Evolutionary conservation across 202 grass and related monocot species (phyloP), one percentile per base, ranked within the genome.

Genomic region (Bolboschoenoplectus hybrid): DNA sequence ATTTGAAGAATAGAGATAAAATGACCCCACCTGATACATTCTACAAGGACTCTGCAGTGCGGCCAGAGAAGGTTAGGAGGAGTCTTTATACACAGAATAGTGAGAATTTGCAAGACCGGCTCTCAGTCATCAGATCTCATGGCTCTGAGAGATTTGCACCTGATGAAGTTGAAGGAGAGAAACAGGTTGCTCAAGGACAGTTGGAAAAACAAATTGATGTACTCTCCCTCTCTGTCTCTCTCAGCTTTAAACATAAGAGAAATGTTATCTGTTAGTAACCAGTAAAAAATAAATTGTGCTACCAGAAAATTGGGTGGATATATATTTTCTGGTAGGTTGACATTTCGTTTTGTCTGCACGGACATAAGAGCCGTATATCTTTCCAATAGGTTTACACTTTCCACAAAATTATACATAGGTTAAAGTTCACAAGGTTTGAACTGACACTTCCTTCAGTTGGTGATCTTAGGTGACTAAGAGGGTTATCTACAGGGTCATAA

Each of bases 1-100:
- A 90, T 85, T 80, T 82, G 1, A 35, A 70, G 75, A 67, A 81
- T 45, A 50, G 75, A 75, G 85, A 85, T 83, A 81, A 81, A 11
- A 95, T 77, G 50, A 91, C 87, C 69, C 63, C 82, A 45, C 69
- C 85, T 19, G 81, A 81, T 85, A 86, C 85, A 51, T 77, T 58
- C 69, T 88, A 86, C 49, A 88, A 88, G 83, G 83, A 86, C 45
- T 71, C 69, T 76, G 52, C 74, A 12, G 82, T 66, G 88, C 87
- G 86, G 9, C 90, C 87, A 82, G 90, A 86, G 45, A 83, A 75
- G 58, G 85, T 89, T 14, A 81, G 83, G 65, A 91, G 77, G 82
- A 95, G 88, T 41, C 50, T 90, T 56, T 84, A 82, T 82, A 26
- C 68, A 76, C 41, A 87, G 61, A 85, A 92, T 79, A 53, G 49